phyloP scores from a whole-genome alignment of 495 filamentous ascomycete genomes.

The Paragyromitra xinjiangensis region DNA sequence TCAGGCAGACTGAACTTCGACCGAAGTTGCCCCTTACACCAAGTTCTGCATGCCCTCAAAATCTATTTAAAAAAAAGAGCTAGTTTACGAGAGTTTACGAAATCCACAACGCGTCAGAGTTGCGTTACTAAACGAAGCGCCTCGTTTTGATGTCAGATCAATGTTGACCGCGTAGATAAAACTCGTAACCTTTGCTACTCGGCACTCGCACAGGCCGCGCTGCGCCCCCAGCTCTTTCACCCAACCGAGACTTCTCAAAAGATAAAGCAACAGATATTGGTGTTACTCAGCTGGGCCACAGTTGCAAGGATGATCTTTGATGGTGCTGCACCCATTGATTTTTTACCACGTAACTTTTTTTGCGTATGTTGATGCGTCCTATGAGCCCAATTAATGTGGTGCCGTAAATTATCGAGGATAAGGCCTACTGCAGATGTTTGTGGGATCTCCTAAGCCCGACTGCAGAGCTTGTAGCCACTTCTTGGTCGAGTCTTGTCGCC shows the following conservation, averaged over 20 bases:
- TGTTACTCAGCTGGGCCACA: conserved; percentile 4
- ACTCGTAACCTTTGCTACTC: background rate
- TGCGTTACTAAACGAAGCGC: background rate
- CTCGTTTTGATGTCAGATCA: conserved; percentile 1
- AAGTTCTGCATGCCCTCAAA: background rate
- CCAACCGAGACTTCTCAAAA: background rate
- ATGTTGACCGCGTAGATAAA: background rate
- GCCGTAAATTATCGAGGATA: background rate
- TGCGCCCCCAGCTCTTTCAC: conserved; percentile 12
- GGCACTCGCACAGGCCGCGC: background rate
- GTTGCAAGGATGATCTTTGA: conserved; percentile 1
- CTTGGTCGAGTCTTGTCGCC: background rate
- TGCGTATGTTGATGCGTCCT: background rate
- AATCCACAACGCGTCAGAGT: background rate
- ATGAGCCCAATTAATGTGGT: background rate
- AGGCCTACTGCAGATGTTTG: background rate
- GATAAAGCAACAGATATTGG: background rate
- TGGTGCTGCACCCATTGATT: background rate
- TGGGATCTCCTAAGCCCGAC: background rate
- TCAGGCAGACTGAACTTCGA: background rate
- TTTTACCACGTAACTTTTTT: background rate
- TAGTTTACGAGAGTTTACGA: background rate
- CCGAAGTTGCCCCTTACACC: background rate
- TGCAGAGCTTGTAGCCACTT: too few species aligned
- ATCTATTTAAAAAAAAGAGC: too few species aligned